Evolutionary conservation across 768 basidiomycete genomes (phyloP).

Genomic region (Suillus lakei): DNA sequence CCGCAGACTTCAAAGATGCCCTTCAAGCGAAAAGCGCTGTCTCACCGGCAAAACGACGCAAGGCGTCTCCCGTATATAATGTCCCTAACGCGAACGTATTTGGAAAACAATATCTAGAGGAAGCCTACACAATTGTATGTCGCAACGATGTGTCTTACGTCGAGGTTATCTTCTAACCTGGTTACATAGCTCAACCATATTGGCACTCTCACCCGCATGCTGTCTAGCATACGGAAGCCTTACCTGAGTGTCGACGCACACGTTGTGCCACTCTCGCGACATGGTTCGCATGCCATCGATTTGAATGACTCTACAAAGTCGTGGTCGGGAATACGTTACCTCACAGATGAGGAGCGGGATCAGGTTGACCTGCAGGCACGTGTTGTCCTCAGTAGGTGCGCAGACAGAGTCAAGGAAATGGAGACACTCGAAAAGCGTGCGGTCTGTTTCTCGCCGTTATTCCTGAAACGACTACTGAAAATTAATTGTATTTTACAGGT

Average conservation of each 20-base stretch:
- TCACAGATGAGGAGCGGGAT: slow-evolving; percentile 91
- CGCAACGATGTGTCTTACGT: not conserved
- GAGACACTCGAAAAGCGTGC: slow-evolving; percentile 89
- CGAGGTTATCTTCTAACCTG: slow-evolving; percentile 6
- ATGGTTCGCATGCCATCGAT: slow-evolving; percentile 58
- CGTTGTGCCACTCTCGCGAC: slow-evolving; percentile 53
- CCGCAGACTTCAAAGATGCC: slow-evolving; percentile 60
- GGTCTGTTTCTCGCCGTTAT: slow-evolving; percentile 35
- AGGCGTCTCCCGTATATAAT: slow-evolving; percentile 41
- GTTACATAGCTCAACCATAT: slow-evolving; percentile 70
- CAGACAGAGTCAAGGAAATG: slow-evolving; percentile 86
- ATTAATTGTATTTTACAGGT: slow-evolving; percentile 43
- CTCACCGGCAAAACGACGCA: slow-evolving; percentile 58
- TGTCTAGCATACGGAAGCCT: slow-evolving; percentile 77
- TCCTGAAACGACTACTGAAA: slow-evolving; percentile 21
- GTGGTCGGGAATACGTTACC: slow-evolving; percentile 69
- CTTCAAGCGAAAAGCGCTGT: slow-evolving; percentile 48
- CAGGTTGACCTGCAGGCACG: slow-evolving; percentile 94
- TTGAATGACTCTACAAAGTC: slow-evolving; percentile 51
- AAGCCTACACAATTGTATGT: slow-evolving; percentile 75
- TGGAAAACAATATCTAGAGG: slow-evolving; percentile 71
- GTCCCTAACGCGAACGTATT: slow-evolving; percentile 45
- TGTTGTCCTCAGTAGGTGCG: slow-evolving; percentile 82
- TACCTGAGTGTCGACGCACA: slow-evolving; percentile 84
- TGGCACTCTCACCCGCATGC: slow-evolving; percentile 69